Evolutionary conservation across 1,139 yeast genomes (phyloP), one percentile per base, ranked within the genome.

Genomic region (Meyerozyma smithsonii): DNA sequence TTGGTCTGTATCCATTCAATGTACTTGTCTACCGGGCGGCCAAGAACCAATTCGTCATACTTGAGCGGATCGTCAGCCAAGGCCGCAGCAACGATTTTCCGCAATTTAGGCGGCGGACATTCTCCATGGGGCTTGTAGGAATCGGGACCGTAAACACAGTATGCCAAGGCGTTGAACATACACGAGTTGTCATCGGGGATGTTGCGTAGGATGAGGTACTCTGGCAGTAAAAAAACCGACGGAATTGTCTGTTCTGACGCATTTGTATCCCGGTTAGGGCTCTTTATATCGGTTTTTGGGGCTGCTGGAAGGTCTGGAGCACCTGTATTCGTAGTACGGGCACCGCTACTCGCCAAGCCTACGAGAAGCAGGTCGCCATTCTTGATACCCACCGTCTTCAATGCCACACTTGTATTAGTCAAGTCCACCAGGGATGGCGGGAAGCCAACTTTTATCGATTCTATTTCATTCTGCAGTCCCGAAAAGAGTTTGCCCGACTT

Each of bases 171-270:
- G 47, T 84, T 79, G 62, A 85, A 85, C 49, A 86, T 63, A 55
- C 95, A 85, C 8, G 94, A 83, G 54, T 85, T 85, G 56, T 86
- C 94, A 52, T 85, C 90, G 1, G 86, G 84, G 44, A 84, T 79
- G 40, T 77, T 75, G 28, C 88, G 70, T 12, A 84, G 66, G 10
- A 72, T 64, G 18, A 79, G 51, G 43, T 61, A 62, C 8, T 51
- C 51, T 2, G 46, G 48, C 11, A 30, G 26, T 11, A 64, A 50
- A 38, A 46, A 51, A 1, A 56, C 60, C 7, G 61, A 44, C 1
- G 73, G 69, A 2, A 64, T 63, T 10, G 59, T 62, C 16, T 39
- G 36, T 19, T 32, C 35, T 30, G 23, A 19, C 16, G 23, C 4
- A 3, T 12, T 17, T 25, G 10, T n/a, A n/a, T n/a, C n/a, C n/a